phyloP scores from a whole-genome alignment of 148 eudicot genomes.

The Chenopodium berlandieri region DNA sequence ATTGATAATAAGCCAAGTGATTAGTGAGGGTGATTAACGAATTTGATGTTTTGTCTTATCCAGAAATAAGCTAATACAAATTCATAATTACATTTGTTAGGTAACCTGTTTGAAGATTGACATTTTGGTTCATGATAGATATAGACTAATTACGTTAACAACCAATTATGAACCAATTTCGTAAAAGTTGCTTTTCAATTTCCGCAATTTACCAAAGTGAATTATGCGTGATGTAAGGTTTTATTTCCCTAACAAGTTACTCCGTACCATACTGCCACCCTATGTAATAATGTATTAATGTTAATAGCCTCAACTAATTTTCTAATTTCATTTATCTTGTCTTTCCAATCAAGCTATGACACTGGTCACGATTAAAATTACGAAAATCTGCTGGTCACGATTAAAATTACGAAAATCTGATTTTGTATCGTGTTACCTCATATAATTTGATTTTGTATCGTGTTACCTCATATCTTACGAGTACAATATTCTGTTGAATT shows the following conservation, averaged over 20 bases:
- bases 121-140: not conserved
- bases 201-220: not conserved
- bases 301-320: not conserved
- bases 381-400: too few relatives aligned
- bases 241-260: too few relatives aligned
- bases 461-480: too few relatives aligned
- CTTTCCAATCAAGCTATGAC: too few relatives aligned
- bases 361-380: too few relatives aligned
- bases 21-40: not conserved
- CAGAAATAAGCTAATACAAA: not conserved
- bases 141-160: conserved; percentile 1
- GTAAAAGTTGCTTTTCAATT: not conserved
- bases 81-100: not conserved
- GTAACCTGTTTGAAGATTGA: not conserved
- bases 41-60: not conserved
- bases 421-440: too few relatives aligned
- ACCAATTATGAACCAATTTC: not conserved
- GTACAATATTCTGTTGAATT: too few relatives aligned
- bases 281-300: too few relatives aligned
- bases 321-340: too few relatives aligned
- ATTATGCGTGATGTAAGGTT: not conserved
- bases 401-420: too few relatives aligned
- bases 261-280: not conserved
- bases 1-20: not conserved
- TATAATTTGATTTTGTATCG: too few relatives aligned